Evolutionary conservation across 192 early-diverging fungal genomes (phyloP), one percentile per base, ranked within the genome.

Genomic region (Martensiomyces pterosporus): DNA sequence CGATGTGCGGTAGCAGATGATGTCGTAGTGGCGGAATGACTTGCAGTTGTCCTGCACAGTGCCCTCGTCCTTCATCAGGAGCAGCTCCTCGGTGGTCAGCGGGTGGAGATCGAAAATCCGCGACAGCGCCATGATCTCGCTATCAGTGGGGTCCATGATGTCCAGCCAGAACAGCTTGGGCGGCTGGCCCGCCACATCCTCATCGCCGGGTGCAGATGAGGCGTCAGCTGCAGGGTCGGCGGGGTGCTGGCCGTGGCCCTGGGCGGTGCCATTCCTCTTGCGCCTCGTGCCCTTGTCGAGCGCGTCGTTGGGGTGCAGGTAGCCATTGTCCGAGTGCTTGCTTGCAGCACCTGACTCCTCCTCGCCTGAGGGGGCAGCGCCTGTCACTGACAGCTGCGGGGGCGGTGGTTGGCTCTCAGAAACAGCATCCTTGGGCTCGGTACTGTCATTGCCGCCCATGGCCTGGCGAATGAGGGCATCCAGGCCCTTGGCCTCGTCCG

Each of bases 41-140:
- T 97, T 93, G 58, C 82, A 85, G 55, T 89, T 95, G 57, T 97
- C 94, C 24, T 91, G 80, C 35, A 47, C 43, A n/a, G 47, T 17
- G 2, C 83, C 79, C 41, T 92, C 88, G 43, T 90, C 77, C 15
- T 82, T 84, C 47, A 67, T 54, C 52, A 52, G 21, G 46, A 79
- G 58, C 60, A 97, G 92, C 59, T 94, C 92, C 59, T 97, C 92
- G 33, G 77, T 78, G 2, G 93, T 94, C 34, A 97, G 65, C 24
- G 92, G 90, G 62, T 97, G 93, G 19, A 97, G 84, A 18, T 75
- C 80, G 45, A 93, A 92, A 15, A 91, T 73, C 68, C 82, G 53
- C 23, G 41, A 74, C 36, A 86, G 46, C 32, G 77, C 76, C 4
- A 55, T 45, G 49, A 86, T 83, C 49, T 89, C 85, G 37, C 63